Evolutionary conservation across 768 basidiomycete species (phyloP), one percentile per base, ranked within the genome.

Genomic region (Termitomyces sp.): DNA sequence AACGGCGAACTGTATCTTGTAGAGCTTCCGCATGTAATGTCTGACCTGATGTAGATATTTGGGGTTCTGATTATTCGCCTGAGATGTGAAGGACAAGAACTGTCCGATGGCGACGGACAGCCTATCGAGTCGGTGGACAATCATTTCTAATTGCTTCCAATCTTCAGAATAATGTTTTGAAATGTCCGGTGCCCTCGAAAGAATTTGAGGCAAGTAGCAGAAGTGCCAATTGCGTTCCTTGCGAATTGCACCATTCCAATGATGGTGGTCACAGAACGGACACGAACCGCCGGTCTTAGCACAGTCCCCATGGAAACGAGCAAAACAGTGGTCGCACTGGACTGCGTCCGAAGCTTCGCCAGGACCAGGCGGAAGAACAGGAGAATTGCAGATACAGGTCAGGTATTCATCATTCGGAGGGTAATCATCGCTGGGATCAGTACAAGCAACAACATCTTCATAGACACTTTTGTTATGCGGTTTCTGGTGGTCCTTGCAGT

Each of bases 11-110:
- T 92, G 91, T 52, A 94, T 89, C 73, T 85, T 87, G 76, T 86
- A 93, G 15, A 93, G 73, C 72, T 94, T 94, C 62, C 91, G 86
- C 89, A 94, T 91, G 68, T 87, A 93, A 68, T 94, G 91, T 33
- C 91, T 83, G 12, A 92, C 89, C 68, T 91, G 91, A 15, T 86
- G 80, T 41, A 93, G 85, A 63, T 86, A 87, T 54, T 89, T 87
- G 3, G 77, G 73, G n/a, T 84, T 82, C 65, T 90, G 90, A 58
- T 91, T 87, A 37, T 78, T 77, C 33, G 81, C 77, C 62, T 84
- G 80, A 1, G 84, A 82, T 14, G 86, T 87, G 62, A 81, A 91
- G 3, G 86, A 77, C 54, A 92, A 70, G 71, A 94, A 93, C 67
- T 89, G 87, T 7, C 90, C 90, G 58, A 93, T 90, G 54, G 83